Base-by-base conservation (phyloP, 306 rosid species). In the Casuarina cunninghamiana region DNA sequence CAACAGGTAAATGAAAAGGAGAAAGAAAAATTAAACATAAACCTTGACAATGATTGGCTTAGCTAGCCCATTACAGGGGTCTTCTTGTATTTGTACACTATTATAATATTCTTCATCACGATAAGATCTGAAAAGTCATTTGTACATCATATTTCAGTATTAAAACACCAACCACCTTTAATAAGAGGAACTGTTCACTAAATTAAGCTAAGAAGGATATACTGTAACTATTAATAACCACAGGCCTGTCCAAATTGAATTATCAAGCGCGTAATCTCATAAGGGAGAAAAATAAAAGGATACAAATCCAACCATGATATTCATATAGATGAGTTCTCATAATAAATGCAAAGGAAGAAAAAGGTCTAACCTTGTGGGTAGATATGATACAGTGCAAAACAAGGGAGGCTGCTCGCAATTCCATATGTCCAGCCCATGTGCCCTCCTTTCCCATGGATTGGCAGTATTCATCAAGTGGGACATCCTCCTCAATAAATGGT, bases 321-420 rank as follows among this genome's bases (percentile, higher is more conserved):
- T 26, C 1, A 26, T 26, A 26, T 26, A 26, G 32, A 26, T 26
- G 32, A 26, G 32, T 26, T 26, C 32, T 26, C 32, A 26, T 26
- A 26, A 26, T 26, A 26, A 26, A 26, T 26, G 32, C 32, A 26
- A 26, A 26, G 32, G 32, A 26, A 26, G 32, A 26, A 26, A 26
- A 26, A 26, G 32, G 32, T 26, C 1, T 26, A 26, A 26, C 32
- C 32, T 26, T 26, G 78, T 90, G 97, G 83, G 90, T 92, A 88
- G 95, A 92, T 77, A 92, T 81, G 55, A 90, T 90, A 88, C 83
- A 69, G 51, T 77, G 90, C 15, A 86, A 83, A 78, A 88, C 93
- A 81, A 92, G 96, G 82, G 97, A 90, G 82, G 97, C 97, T 72
- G 96, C 93, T 83, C 90, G 97, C 87, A 92, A 75, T 88, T 92